These are phyloP conservation scores for Penicillium egyptiacum DNA, from an alignment of 495 filamentous ascomycete genomes.

Conservation along the genomic window DNA sequence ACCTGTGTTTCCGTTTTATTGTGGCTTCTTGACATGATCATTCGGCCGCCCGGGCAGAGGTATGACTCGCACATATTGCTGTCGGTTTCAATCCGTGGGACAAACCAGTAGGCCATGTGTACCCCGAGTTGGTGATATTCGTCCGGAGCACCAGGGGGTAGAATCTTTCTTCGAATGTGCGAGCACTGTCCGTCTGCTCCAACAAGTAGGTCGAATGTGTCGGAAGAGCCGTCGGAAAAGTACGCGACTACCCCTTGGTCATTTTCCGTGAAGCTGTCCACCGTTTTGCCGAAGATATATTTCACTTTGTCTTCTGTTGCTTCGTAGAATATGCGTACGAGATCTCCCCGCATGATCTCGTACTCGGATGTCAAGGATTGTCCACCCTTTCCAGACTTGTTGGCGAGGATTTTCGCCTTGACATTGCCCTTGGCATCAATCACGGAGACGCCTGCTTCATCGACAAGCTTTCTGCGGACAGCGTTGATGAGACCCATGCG, in stretches of 20 bases:
- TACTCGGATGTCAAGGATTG: constrained; percentile 42
- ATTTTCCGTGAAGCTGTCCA: constrained; percentile 28
- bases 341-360: constrained; percentile 50
- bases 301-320: constrained; percentile 35
- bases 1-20: constrained; percentile 22
- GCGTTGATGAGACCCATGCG: constrained; percentile 43
- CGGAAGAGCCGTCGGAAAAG: constrained; percentile 38
- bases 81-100: constrained; percentile 38
- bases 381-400: constrained; percentile 35
- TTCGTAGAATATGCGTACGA: constrained; percentile 39
- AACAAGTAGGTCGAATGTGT: constrained; percentile 49
- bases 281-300: constrained; percentile 40
- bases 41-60: constrained; percentile 22
- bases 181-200: constrained; percentile 54
- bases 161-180: constrained; percentile 34
- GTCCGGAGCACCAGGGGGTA: constrained; percentile 25
- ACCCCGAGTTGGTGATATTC: constrained; percentile 26
- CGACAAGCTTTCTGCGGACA: constrained; percentile 30
- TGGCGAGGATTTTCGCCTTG: constrained; percentile 31
- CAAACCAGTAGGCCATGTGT: constrained; percentile 45
- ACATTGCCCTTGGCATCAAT: constrained; percentile 32
- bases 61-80: constrained; percentile 23
- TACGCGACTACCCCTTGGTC: constrained; percentile 31
- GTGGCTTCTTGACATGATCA: constrained; percentile 30
- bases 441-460: constrained; percentile 37